phyloP scores from a whole-genome alignment of 192 early-diverging fungal species.

The Coemansia aciculifera region DNA sequence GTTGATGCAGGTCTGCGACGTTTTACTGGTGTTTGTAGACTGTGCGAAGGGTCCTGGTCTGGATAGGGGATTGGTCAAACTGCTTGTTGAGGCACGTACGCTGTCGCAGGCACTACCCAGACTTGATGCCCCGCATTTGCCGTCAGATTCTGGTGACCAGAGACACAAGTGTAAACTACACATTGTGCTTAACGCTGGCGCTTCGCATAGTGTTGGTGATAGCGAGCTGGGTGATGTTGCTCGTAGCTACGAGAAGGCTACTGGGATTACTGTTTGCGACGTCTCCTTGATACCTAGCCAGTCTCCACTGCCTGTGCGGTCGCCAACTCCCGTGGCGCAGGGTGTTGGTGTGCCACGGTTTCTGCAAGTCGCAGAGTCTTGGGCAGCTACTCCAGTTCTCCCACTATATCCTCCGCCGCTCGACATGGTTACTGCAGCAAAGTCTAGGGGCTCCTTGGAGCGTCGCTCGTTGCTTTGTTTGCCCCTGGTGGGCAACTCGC shows the following conservation, averaged over 20 bases:
- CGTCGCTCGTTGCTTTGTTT: constrained; percentile 1
- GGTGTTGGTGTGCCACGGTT: neutral
- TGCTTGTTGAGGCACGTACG: constrained; percentile 14
- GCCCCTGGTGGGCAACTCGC: neutral
- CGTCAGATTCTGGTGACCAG: neutral
- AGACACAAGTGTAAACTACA: constrained; percentile 18
- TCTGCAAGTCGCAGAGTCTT: constrained; percentile 11
- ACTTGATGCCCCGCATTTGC: neutral
- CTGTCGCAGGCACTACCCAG: constrained; percentile 18
- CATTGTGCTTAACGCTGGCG: constrained; percentile 16
- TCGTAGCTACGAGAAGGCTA: constrained; percentile 17
- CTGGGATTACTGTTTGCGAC: constrained; percentile 21
- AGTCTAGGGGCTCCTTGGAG: neutral
- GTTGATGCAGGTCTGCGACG: constrained; percentile 36
- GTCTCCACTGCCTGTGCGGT: neutral
- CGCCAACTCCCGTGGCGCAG: neutral
- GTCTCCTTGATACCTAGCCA: constrained; percentile 18
- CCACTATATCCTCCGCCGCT: constrained; percentile 15
- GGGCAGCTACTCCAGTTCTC: neutral
- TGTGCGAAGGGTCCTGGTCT: neutral
- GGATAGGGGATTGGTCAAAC: constrained; percentile 17
- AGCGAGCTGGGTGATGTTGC: neutral
- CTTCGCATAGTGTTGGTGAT: neutral
- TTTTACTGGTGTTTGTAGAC: constrained; percentile 23
- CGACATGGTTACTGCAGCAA: neutral